Evolutionary conservation across 345 rosid species (phyloP).

Genomic region (Lepidium aucheri): DNA sequence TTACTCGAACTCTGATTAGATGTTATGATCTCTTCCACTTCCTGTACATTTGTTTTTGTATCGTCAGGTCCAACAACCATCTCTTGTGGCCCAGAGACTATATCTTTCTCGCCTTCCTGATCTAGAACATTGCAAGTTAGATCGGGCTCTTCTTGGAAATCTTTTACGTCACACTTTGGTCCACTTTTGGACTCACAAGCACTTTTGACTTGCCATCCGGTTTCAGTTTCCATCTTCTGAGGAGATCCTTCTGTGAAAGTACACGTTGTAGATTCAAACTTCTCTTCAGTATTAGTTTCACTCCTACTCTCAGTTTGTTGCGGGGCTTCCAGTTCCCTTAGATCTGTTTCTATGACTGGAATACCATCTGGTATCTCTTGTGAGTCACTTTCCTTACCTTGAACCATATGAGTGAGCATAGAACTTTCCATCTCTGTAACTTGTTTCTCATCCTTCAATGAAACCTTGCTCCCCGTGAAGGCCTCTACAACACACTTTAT

Average conservation of each 20-base stretch:
- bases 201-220: conserved; percentile 7
- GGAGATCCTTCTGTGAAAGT: conserved; percentile 9
- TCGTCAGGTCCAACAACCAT: conserved; percentile 18
- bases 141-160: conserved; percentile 15
- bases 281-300: conserved; percentile 8
- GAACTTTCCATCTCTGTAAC: conserved; percentile 22
- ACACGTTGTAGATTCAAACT: conserved; percentile 11
- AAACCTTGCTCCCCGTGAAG: conserved; percentile 27
- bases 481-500: conserved; percentile 29
- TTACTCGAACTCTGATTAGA: conserved; percentile 20
- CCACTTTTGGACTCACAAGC: conserved; percentile 9
- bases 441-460: conserved; percentile 26
- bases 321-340: conserved; percentile 28
- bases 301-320: conserved; percentile 25
- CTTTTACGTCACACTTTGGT: conserved; percentile 6
- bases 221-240: conserved; percentile 8
- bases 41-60: conserved; percentile 22
- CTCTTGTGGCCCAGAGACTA: conserved; percentile 18
- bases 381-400: conserved; percentile 30
- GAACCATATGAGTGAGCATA: conserved; percentile 23
- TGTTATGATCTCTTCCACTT: conserved; percentile 28
- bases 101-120: conserved; percentile 31
- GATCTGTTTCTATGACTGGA: conserved; percentile 23
- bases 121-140: conserved; percentile 22
- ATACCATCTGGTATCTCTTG: conserved; percentile 14